phyloP scores from a whole-genome alignment of 768 basidiomycete species.

The Naganishia vaughanmartiniae region DNA sequence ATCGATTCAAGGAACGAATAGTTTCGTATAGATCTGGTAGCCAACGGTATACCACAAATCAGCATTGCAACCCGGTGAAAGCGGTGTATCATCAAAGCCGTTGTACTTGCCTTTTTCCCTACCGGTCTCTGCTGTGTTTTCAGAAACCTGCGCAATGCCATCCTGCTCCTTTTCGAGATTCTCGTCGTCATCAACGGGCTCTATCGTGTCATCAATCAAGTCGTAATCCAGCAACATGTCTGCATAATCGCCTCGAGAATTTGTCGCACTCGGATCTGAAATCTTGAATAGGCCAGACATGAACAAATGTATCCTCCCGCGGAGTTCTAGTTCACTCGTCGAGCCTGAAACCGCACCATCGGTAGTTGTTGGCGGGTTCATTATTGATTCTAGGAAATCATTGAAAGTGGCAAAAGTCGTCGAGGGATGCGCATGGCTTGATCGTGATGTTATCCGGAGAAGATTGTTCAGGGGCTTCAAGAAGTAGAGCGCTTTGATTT shows the following conservation, averaged over 20 bases:
- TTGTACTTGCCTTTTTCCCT: neutral
- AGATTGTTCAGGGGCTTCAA: conserved; percentile 18
- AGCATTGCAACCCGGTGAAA: neutral
- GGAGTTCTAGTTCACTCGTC: conserved; percentile 11
- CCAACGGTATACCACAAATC: neutral
- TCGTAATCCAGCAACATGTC: conserved; percentile 7
- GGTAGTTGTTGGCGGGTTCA: neutral
- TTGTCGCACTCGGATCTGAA: conserved; percentile 15
- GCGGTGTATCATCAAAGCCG: neutral
- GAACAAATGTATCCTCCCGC: conserved; percentile 18
- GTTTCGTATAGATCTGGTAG: neutral
- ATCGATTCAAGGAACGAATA: conserved; percentile 2
- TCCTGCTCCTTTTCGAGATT: no score
- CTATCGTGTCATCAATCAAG: neutral
- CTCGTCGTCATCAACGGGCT: neutral
- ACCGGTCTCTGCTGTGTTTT: neutral
- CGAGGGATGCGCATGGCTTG: conserved; percentile 20
- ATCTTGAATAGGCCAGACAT: conserved; percentile 16
- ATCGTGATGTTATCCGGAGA: conserved; percentile 22
- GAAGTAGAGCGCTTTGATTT: conserved; percentile 5
- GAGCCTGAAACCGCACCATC: neutral
- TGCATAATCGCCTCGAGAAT: conserved; percentile 9
- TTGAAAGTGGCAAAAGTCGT: conserved; percentile 15
- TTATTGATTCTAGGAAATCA: conserved; percentile 7
- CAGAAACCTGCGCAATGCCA: neutral